Base-by-base conservation (phyloP, 371 early-diverging fungal species). In the Amoeboradix gromovi region DNA sequence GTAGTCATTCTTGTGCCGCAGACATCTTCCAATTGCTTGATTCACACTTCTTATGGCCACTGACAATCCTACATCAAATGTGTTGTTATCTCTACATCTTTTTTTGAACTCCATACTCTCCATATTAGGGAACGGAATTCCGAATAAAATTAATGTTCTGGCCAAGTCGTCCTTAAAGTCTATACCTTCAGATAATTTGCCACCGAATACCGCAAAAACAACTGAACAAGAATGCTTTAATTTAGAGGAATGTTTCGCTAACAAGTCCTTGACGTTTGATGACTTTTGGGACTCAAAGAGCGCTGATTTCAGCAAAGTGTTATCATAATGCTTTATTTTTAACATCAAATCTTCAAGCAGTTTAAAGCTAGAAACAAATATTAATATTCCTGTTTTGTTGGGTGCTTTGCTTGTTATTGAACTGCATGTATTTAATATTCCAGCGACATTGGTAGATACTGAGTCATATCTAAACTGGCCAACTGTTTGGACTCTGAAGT, bases 141-240 rank as follows among this genome's bases (percentile, higher is more conserved):
- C 92, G 22, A 91, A 76, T 0, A 86, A 80, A 30, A 94, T 77
- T 0, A 96, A 92, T 0, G 92, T 91, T 48, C 97, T 82, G 65
- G 89, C 89, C 66, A 83, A 81, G 32, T 81, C 76, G 76, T 96
- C 92, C 1, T 84, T 85, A 74, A 96, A 95, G 73, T 96, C 94
- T 67, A 94, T 86, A 5, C 97, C 97, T 75, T 96, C 97, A 30
- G 86, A 84, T 0, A 89, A 89, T 76, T 91, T 94, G 1, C 97
- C 97, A 29, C 94, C 78, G 73, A 84, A 91, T 0, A 83, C 82
- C 31, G 80, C 77, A 69, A 82, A 73, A 30, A 81, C 83, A 81
- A 27, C 84, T 81, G 77, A 85, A 77, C 68, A 83, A 73, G 1
- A 84, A 48, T 48, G 5, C 48, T 5, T 12, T 48, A 48, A 5